These are phyloP conservation scores for Kwoniella mangroviensis DNA, from an alignment of 768 basidiomycete species.

Conservation along the genomic window DNA sequence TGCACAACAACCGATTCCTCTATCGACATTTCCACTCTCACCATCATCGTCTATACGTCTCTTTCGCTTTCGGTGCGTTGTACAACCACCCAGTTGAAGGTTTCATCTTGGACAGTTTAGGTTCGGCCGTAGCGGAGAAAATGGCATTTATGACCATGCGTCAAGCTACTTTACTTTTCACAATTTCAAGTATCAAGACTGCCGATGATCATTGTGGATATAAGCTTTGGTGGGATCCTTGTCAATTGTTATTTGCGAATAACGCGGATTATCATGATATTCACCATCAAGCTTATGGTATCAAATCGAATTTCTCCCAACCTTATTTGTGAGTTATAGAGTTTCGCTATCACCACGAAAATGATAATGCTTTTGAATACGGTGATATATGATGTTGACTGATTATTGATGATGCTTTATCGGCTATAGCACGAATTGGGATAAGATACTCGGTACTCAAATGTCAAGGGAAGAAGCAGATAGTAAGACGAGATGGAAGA, in stretches of 20 bases:
- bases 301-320: slow-evolving; percentile 94
- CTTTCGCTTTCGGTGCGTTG: slow-evolving; percentile 93
- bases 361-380: background rate
- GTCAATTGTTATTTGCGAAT: slow-evolving; percentile 82
- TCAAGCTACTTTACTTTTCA: slow-evolving; percentile 83
- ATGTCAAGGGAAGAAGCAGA: slow-evolving; percentile 58
- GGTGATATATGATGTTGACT: background rate
- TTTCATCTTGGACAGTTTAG: slow-evolving; percentile 81
- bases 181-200: slow-evolving; percentile 83
- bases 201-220: slow-evolving; percentile 97
- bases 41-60: slow-evolving; percentile 95
- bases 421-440: slow-evolving; percentile 74
- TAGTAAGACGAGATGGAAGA: slow-evolving; percentile 34
- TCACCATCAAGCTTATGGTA: slow-evolving; percentile 89
- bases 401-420: slow-evolving; percentile 12
- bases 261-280: slow-evolving; percentile 98
- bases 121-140: slow-evolving; percentile 76
- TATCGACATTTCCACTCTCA: slow-evolving; percentile 90
- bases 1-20: slow-evolving; percentile 88
- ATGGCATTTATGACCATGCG: slow-evolving; percentile 72
- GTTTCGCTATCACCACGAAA: background rate
- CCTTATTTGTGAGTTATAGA: slow-evolving; percentile 72
- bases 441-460: slow-evolving; percentile 78
- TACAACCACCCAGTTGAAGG: slow-evolving; percentile 98
- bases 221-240: slow-evolving; percentile 83